Conservation (phyloP, 768 basidiomycete genomes). For the Hypholoma fasciculare region DNA sequence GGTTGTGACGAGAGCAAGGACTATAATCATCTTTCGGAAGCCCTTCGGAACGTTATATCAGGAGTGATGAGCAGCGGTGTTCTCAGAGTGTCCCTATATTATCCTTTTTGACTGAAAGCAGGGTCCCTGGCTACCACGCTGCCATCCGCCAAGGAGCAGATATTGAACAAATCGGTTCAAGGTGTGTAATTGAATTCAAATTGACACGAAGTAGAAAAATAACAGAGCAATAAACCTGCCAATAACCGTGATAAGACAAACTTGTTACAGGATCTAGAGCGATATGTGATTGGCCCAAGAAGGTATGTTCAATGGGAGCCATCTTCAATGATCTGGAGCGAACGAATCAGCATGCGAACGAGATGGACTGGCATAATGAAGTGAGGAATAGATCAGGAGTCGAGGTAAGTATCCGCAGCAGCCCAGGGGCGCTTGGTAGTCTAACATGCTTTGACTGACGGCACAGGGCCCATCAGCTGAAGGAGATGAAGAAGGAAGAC, state of each 20-base stretch:
- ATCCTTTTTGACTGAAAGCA: neutral
- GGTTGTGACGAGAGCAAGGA: no score
- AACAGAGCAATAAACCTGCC: neutral
- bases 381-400: conserved; percentile 25
- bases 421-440: conserved; percentile 44
- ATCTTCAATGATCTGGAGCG: conserved; percentile 10
- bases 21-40: neutral
- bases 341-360: conserved; percentile 15
- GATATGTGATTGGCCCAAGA: neutral
- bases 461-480: conserved; percentile 38
- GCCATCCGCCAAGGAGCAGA: neutral
- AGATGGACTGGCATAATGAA: neutral
- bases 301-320: conserved; percentile 2
- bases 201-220: neutral
- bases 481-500: conserved; percentile 9
- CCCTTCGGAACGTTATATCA: neutral
- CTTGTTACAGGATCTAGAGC: neutral
- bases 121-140: neutral
- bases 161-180: neutral
- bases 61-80: neutral
- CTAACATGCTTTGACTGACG: conserved; percentile 52
- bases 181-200: neutral
- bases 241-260: neutral
- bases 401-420: conserved; percentile 40
- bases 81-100: neutral